Conservation (phyloP, 495 filamentous ascomycete species). For the Clavariopsis aquatica region DNA sequence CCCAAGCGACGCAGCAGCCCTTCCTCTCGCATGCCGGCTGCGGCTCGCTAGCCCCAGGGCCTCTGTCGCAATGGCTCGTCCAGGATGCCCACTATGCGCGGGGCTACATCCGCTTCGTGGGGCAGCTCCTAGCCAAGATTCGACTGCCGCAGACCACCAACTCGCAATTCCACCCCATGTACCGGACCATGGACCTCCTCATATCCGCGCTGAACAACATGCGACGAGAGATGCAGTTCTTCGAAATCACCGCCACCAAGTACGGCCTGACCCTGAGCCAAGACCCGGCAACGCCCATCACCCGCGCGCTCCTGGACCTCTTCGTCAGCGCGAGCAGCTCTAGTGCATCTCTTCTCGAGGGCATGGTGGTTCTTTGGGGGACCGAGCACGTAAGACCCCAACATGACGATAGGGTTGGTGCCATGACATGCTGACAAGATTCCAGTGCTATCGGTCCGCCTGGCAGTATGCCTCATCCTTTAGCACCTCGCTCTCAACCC, state of each 20-base stretch:
- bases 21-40: constrained; percentile 69
- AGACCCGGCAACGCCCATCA: constrained; percentile 49
- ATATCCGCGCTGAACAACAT: constrained; percentile 67
- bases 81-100: constrained; percentile 77
- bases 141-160: constrained; percentile 53
- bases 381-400: constrained; percentile 67
- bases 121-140: constrained; percentile 64
- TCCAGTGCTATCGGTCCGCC: constrained; percentile 45
- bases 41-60: constrained; percentile 58
- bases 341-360: constrained; percentile 58
- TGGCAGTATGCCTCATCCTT: constrained; percentile 47
- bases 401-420: too few relatives aligned
- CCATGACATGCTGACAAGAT: background rate
- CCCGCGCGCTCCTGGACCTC: constrained; percentile 56
- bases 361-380: constrained; percentile 70
- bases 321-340: constrained; percentile 55
- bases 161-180: constrained; percentile 44
- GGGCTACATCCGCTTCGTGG: constrained; percentile 69
- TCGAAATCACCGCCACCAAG: constrained; percentile 62
- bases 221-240: constrained; percentile 66
- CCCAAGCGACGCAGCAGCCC: constrained; percentile 61
- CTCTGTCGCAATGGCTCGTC: constrained; percentile 68
- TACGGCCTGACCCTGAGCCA: constrained; percentile 60
- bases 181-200: constrained; percentile 59
- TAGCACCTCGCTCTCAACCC: constrained; percentile 36